Conservation (phyloP, 352 stramenopile genomes). For the Globisporangium polare region DNA sequence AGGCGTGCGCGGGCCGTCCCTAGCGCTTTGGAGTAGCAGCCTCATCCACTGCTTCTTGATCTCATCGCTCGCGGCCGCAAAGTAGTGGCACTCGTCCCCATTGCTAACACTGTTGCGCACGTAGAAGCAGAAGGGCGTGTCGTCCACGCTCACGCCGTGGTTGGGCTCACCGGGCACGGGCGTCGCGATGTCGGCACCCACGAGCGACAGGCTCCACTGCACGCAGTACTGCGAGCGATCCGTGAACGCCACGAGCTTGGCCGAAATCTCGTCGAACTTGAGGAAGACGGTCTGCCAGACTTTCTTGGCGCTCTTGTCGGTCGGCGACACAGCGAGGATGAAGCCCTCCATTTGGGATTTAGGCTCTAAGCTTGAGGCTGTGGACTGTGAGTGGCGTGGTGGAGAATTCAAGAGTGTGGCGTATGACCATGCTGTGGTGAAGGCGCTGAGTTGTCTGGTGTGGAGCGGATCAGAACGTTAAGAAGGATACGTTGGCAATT, state of each 20-base stretch:
- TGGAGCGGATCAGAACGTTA: neutral
- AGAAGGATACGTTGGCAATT: neutral
- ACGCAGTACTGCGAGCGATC: conserved; percentile 44
- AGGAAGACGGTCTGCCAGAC: conserved; percentile 49
- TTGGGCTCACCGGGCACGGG: conserved; percentile 49
- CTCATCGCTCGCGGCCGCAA: conserved; percentile 32
- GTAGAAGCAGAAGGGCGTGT: conserved; percentile 59
- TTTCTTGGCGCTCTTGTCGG: conserved; percentile 28
- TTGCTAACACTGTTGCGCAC: conserved; percentile 32
- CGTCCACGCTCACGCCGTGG: conserved; percentile 39
- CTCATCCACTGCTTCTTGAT: conserved; percentile 61
- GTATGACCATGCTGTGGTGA: neutral
- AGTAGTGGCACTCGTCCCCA: conserved; percentile 31
- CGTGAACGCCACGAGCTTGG: conserved; percentile 50
- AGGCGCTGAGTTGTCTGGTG: neutral
- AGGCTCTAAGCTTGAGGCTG: neutral
- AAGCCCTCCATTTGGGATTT: conserved; percentile 37
- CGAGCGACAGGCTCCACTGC: conserved; percentile 44
- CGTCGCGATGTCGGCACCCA: conserved; percentile 52
- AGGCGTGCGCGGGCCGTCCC: conserved; percentile 38
- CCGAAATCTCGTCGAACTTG: conserved; percentile 66
- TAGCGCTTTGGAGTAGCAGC: conserved; percentile 32
- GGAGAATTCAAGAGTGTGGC: conserved; percentile 7
- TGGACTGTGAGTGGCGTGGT: neutral
- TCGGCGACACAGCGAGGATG: conserved; percentile 32